Evolutionary conservation across 805 yeast genomes (phyloP).

Genomic region (Kuraishia ogatae): DNA sequence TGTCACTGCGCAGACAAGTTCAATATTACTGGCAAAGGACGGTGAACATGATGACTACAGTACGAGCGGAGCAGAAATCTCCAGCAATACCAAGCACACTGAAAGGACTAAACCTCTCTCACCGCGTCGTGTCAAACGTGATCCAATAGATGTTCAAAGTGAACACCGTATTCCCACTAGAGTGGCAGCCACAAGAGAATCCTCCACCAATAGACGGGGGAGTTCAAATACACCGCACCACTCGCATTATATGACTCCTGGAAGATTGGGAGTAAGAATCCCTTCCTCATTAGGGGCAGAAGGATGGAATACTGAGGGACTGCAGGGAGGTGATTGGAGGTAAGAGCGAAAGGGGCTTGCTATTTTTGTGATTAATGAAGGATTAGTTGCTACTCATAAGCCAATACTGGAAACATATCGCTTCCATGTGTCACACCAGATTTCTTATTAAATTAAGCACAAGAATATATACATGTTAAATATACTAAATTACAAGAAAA

Average conservation of each 20-base stretch:
- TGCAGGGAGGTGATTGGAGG: constrained; percentile 4
- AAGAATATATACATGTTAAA: neutral
- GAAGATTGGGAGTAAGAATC: constrained; percentile 15
- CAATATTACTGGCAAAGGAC: neutral
- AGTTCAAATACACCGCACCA: neutral
- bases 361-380: no score
- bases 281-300: constrained; percentile 13
- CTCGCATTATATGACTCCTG: constrained; percentile 14
- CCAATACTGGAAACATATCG: no score
- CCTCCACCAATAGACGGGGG: neutral
- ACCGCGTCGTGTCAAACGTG: neutral
- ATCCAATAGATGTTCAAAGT: neutral
- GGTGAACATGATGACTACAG: neutral
- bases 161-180: neutral
- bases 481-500: no score
- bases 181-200: neutral
- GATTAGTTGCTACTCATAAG: no score
- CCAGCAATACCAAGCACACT: neutral
- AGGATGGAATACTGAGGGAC: constrained; percentile 7
- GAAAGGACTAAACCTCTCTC: neutral
- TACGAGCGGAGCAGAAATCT: neutral
- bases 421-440: no score
- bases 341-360: no score
- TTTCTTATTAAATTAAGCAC: neutral
- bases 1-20: neutral